A percentile compares a stretch with the other conserved stretches of the same genome.
phyloP scores from a whole-genome alignment of 2,329 filamentous ascomycete species.

The Amylocarpus encephaloides region DNA sequence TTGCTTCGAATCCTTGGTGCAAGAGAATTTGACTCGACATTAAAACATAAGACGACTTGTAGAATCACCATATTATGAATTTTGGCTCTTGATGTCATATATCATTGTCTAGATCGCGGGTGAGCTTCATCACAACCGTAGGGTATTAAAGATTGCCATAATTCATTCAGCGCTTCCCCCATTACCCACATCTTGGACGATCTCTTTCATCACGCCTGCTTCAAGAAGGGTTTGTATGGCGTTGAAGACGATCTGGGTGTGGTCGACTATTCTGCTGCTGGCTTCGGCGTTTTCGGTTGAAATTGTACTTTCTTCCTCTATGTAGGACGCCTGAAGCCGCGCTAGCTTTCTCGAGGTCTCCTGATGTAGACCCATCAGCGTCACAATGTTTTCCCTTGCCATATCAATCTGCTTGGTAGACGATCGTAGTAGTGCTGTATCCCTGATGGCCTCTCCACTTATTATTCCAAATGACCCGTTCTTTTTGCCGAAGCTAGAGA shows the following conservation, averaged over 20 bases:
- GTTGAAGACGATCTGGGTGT: slow-evolving; percentile 58
- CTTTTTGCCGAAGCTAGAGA: slow-evolving; percentile 8
- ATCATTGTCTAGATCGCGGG: neutral
- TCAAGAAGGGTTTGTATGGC: slow-evolving; percentile 66
- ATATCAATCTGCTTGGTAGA: slow-evolving; percentile 11
- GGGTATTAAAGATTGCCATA: neutral
- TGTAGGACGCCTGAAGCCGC: slow-evolving; percentile 39
- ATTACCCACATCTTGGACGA: slow-evolving; percentile 22
- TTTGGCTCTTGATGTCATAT: neutral
- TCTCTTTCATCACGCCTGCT: slow-evolving; percentile 51
- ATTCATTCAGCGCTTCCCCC: neutral
- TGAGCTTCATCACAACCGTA: too few species aligned
- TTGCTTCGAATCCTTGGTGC: neutral
- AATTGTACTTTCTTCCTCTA: slow-evolving; percentile 41
- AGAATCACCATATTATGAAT: too few species aligned
- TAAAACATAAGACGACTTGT: too few species aligned
- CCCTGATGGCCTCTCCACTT: slow-evolving; percentile 16
- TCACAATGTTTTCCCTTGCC: slow-evolving; percentile 12
- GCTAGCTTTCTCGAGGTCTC: slow-evolving; percentile 38
- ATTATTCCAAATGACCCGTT: slow-evolving; percentile 16
- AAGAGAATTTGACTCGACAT: too few species aligned
- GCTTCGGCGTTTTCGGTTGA: slow-evolving; percentile 47
- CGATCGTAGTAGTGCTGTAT: neutral
- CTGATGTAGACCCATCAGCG: slow-evolving; percentile 34
- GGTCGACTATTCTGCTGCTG: slow-evolving; percentile 54